Evolutionary conservation across 495 filamentous ascomycete species (phyloP).

Genomic region (Aspergillus cavernicola): DNA sequence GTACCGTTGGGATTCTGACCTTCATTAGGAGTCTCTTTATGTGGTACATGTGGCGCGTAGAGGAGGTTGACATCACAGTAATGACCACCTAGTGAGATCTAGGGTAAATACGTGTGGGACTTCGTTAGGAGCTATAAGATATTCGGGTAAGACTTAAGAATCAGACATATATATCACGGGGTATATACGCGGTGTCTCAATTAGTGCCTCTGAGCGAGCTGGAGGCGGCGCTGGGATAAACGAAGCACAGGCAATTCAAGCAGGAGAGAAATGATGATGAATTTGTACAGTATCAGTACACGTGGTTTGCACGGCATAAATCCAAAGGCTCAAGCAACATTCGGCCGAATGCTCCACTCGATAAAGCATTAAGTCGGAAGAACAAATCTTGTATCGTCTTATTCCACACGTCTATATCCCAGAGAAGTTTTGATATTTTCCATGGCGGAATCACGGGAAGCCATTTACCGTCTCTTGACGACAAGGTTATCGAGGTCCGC

Average conservation of each 20-base stretch:
- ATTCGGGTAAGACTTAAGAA: background rate
- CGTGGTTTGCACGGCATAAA: slow-evolving; percentile 20
- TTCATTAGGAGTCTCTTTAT: slow-evolving; percentile 62
- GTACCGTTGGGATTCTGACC: slow-evolving; percentile 6
- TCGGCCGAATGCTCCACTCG: slow-evolving; percentile 14
- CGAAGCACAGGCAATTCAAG: too few species aligned
- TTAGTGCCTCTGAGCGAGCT: too few species aligned
- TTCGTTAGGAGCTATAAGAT: background rate
- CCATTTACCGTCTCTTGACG: slow-evolving; percentile 48
- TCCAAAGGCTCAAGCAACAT: slow-evolving; percentile 18
- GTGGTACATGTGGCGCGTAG: slow-evolving; percentile 93
- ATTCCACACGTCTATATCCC: slow-evolving; percentile 26
- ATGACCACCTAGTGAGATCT: slow-evolving; percentile 36
- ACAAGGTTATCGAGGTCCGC: slow-evolving; percentile 78
- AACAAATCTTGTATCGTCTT: slow-evolving; percentile 22
- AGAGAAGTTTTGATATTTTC: slow-evolving; percentile 22
- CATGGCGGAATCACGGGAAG: slow-evolving; percentile 13
- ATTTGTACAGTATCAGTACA: slow-evolving; percentile 55
- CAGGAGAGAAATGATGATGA: slow-evolving; percentile 33
- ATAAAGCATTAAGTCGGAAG: slow-evolving; percentile 21
- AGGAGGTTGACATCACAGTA: slow-evolving; percentile 68
- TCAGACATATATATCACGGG: too few species aligned
- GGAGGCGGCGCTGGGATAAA: too few species aligned
- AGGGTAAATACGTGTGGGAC: background rate
- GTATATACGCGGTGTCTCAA: too few species aligned